Conservation (phyloP, 2,329 filamentous ascomycete genomes). For the Acrodontium crateriforme region DNA sequence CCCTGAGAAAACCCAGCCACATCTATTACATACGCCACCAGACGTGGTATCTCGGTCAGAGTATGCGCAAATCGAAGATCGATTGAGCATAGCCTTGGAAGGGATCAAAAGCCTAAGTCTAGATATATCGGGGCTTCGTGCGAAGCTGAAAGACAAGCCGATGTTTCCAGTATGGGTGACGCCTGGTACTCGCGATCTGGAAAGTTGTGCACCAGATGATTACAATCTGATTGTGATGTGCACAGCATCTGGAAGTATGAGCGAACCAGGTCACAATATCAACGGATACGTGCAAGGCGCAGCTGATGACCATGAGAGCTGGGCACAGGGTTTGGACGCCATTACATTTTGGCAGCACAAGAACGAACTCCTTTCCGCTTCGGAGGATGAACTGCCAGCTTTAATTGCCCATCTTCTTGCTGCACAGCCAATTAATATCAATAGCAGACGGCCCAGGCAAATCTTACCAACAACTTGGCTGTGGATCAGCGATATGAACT, state of each 20-base stretch:
- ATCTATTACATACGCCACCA: constrained; percentile 55
- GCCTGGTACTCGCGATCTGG: constrained; percentile 42
- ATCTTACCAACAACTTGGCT: constrained; percentile 29
- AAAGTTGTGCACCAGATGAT: constrained; percentile 36
- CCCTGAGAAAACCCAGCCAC: constrained; percentile 35
- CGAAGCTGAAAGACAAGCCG: constrained; percentile 48
- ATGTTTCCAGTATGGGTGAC: constrained; percentile 71
- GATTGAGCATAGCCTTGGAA: constrained; percentile 43
- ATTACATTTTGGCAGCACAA: constrained; percentile 64
- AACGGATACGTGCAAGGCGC: constrained; percentile 97
- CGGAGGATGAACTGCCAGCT: constrained; percentile 49
- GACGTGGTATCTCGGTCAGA: constrained; percentile 61
- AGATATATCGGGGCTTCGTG: constrained; percentile 40
- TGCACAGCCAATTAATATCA: constrained; percentile 7
- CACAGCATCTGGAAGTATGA: constrained; percentile 64
- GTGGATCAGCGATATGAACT: constrained; percentile 26
- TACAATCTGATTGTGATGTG: constrained; percentile 70
- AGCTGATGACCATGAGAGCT: constrained; percentile 88
- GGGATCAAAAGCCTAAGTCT: constrained; percentile 46
- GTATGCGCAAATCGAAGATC: constrained; percentile 59
- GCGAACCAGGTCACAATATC: constrained; percentile 16
- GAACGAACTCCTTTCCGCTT: constrained; percentile 43
- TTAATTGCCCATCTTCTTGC: constrained; percentile 27
- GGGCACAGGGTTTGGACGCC: constrained; percentile 70
- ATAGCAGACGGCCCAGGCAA: constrained; percentile 27